phyloP scores from a whole-genome alignment of 176 grass and related monocot genomes.

The Musa troglodytarum region DNA sequence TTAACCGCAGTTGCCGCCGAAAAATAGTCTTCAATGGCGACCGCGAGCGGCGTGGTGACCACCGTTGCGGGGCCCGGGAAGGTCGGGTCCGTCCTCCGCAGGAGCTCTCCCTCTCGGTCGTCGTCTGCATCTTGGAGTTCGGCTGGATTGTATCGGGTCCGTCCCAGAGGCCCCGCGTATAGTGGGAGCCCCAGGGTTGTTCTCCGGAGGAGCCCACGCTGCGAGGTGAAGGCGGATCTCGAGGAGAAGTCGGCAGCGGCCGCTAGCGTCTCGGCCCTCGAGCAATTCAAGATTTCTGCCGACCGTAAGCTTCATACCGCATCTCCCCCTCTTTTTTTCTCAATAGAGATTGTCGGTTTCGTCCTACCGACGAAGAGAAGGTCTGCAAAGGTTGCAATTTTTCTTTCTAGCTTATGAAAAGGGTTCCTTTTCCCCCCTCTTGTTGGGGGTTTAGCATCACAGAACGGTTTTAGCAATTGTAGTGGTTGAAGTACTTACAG shows the following conservation, averaged over 20 bases:
- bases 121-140: background rate
- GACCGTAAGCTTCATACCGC: conserved; percentile 49
- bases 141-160: background rate
- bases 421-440: background rate
- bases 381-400: conserved; percentile 5
- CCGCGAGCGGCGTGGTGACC: background rate
- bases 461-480: background rate
- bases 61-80: background rate
- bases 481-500: too few relatives aligned
- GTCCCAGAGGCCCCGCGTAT: too few relatives aligned
- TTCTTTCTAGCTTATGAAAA: background rate
- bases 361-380: background rate
- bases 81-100: background rate
- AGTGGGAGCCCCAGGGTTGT: background rate
- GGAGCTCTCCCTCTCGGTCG: background rate
- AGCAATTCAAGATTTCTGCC: conserved; percentile 98
- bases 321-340: background rate
- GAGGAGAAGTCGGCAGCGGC: conserved; percentile 35
- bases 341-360: conserved; percentile 7
- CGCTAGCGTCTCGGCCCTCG: conserved; percentile 54
- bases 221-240: conserved; percentile 51
- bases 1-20: background rate
- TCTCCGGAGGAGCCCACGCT: conserved; percentile 37
- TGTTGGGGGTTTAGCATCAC: background rate
- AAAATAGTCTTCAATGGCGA: background rate